Base-by-base conservation (phyloP, 2,329 filamentous ascomycete genomes). In the Dactylellina drechsleri region DNA sequence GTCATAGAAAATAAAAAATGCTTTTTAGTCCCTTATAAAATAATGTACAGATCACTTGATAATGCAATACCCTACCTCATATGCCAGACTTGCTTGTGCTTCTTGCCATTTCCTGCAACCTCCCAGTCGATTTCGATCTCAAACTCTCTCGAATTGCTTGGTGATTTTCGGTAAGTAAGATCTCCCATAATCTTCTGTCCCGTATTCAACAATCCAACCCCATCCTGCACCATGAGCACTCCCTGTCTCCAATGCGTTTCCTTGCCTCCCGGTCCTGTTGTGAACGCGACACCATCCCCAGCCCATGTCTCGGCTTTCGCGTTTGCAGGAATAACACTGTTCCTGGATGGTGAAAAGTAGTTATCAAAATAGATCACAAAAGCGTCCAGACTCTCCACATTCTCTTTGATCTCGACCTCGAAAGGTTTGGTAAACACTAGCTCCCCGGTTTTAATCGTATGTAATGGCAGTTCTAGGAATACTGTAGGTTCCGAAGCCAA, bases 291-390 rank as follows among this genome's bases (percentile, higher is more conserved):
- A 59, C 89, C 87, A 77, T 90, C 87, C 36, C 84, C 83, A 23
- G 82, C 79, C 79, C 85, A 83, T 77, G 87, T 86, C 87, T 88
- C 84, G 0, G 89, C 87, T 59, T 88, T 87, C n/a, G 84, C 84
- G 74, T 86, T 82, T 31, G 85, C 82, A 7, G 84, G 84, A 54
- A 87, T 80, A 28, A 80, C 79, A 58, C 83, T 81, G 41, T 85
- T 83, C 41, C 86, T 83, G 0, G 87, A 86, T 8, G 89, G 88
- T 77, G 91, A 87, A 83, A 97, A 97, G 84, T 95, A 95, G 23
- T 91, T 94, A 81, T 98, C 94, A 81, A 97, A 97, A 92, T 93
- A 97, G 78, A 97, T 87, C 13, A 92, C 85, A 82, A 93, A 96
- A 3, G 92, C 94, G 80, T 97, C 92, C n/a, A 97, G 83, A 1